phyloP scores from a whole-genome alignment of 2,329 filamentous ascomycete species.

The Penicillium sp. region DNA sequence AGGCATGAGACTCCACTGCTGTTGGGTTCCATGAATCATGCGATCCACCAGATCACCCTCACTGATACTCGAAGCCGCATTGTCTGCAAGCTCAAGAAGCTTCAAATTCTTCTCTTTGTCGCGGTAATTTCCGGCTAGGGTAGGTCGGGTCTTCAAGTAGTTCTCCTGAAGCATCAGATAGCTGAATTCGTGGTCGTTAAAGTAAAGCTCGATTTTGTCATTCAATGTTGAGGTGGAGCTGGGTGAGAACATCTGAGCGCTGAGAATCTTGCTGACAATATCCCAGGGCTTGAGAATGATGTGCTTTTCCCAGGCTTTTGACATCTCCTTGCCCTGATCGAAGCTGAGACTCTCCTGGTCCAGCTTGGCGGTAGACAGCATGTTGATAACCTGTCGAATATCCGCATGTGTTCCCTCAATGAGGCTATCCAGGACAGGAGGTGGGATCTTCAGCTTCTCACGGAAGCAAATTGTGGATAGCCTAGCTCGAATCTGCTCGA shows the following conservation, averaged over 20 bases:
- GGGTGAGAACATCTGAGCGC: slow-evolving; percentile 78
- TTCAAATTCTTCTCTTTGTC: slow-evolving; percentile 74
- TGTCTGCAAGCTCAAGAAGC: slow-evolving; percentile 78
- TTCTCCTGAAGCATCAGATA: slow-evolving; percentile 98
- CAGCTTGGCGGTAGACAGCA: slow-evolving; percentile 91
- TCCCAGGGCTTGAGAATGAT: slow-evolving; percentile 97
- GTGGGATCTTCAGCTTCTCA: slow-evolving; percentile 82
- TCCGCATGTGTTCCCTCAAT: slow-evolving; percentile 96
- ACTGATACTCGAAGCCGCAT: slow-evolving; percentile 92
- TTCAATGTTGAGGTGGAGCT: slow-evolving; percentile 85
- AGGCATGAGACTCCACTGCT: slow-evolving; percentile 98
- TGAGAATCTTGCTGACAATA: slow-evolving; percentile 90
- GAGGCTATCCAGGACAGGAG: slow-evolving; percentile 81
- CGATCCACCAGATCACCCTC: slow-evolving; percentile 94
- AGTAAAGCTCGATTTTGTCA: slow-evolving; percentile 98
- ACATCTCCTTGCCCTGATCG: slow-evolving; percentile 87
- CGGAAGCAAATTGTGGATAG: slow-evolving; percentile 94
- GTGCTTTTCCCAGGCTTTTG: slow-evolving; percentile 97
- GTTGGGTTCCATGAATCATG: slow-evolving; percentile 97
- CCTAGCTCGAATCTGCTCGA: slow-evolving; percentile 85
- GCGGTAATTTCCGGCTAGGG: slow-evolving; percentile 60
- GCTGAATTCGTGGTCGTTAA: slow-evolving; percentile 98
- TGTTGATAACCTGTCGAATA: slow-evolving; percentile 97
- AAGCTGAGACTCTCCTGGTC: slow-evolving; percentile 78
- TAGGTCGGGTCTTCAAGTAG: slow-evolving; percentile 81